A percentile compares a stretch with the other conserved stretches of the same genome.
phyloP scores from a whole-genome alignment of 768 basidiomycete genomes.

The Exidia glandulosa region DNA sequence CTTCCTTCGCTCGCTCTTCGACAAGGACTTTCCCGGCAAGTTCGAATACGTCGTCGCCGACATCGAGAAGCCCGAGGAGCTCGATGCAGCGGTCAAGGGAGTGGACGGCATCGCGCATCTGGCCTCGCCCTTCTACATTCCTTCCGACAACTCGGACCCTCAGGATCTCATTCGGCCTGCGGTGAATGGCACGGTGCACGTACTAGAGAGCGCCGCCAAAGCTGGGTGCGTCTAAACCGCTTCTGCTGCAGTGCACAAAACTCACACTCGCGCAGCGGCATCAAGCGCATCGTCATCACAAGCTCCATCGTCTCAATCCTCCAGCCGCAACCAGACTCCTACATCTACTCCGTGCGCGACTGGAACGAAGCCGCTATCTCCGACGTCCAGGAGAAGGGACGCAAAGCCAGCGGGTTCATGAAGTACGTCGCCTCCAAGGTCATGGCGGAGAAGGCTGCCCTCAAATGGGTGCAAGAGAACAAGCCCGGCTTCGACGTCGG shows the following conservation, averaged over 20 bases:
- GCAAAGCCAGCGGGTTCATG: background rate
- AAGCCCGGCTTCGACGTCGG: constrained; percentile 7
- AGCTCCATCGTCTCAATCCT: constrained; percentile 22
- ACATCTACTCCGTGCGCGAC: background rate
- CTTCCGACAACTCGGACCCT: background rate
- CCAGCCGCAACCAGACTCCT: constrained; percentile 4
- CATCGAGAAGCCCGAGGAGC: constrained; percentile 15
- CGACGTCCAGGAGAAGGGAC: background rate
- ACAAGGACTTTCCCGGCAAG: constrained; percentile 1
- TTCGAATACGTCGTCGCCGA: constrained; percentile 27
- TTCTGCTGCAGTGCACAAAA: background rate
- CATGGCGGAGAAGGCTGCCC: constrained; percentile 8
- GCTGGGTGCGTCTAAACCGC: constrained; percentile 4
- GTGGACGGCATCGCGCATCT: background rate
- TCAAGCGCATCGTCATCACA: constrained; percentile 24
- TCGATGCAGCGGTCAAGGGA: background rate
- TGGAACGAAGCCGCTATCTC: constrained; percentile 1
- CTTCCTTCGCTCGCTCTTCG: constrained; percentile 14
- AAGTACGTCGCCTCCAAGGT: constrained; percentile 8
- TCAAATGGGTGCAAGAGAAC: constrained; percentile 10
- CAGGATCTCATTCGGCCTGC: constrained; percentile 23
- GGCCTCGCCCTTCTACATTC: background rate
- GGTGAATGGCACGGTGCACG: constrained; percentile 21
- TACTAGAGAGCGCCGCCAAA: constrained; percentile 15
- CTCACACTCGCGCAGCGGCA: background rate